Base-by-base conservation (phyloP, 805 yeast species). In the Schizosaccharomyces osmophilus region DNA sequence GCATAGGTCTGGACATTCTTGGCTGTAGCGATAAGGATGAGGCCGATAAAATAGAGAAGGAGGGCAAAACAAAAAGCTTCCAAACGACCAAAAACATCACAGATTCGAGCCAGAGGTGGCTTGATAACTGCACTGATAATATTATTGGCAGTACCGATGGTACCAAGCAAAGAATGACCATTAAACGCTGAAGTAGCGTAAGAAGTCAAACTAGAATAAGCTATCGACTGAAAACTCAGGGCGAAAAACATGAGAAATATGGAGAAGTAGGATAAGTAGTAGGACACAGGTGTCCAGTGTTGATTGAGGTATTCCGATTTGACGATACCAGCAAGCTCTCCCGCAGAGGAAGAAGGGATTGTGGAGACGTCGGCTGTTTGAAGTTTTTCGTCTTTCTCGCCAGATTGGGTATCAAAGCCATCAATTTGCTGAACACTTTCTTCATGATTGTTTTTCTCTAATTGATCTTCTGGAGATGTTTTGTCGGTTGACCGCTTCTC, bases 81-180 rank as follows among this genome's bases (percentile, higher is more conserved):
- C 45, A 79, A 66, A 69, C 85, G 75, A 11, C 85, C 85, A 67
- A 78, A 80, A 19, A 75, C 70, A 67, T 81, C 83, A 8, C 81
- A 75, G 45, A 80, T 68, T 66, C 83, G 72, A 19, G 84, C 83
- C 64, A 66, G 32, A 5, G 67, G 65, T 15, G 65, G 64, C 26
- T 65, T 62, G 61, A 69, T 61, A n/a, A 71, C 69, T 55, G 73
- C 75, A 59, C 72, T 73, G 58, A 71, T 66, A 54, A 71, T 65
- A 29, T 67, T 61, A 8, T 72, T 67, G 61, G 71, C 64, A 45
- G 71, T 69, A 9, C 60, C 59, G 19, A 72, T 71, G 17, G 73
- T 71, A 19, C 66, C 61, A 48, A 71, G 60, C 48, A 67, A 67
- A 2, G 73, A 71, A 60, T 73, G 73, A 19, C 67, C 55, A 9